A percentile compares a stretch with the other conserved stretches of the same genome.
phyloP scores from a whole-genome alignment of 2,329 filamentous ascomycete genomes.

The Tolypocladium sp. region DNA sequence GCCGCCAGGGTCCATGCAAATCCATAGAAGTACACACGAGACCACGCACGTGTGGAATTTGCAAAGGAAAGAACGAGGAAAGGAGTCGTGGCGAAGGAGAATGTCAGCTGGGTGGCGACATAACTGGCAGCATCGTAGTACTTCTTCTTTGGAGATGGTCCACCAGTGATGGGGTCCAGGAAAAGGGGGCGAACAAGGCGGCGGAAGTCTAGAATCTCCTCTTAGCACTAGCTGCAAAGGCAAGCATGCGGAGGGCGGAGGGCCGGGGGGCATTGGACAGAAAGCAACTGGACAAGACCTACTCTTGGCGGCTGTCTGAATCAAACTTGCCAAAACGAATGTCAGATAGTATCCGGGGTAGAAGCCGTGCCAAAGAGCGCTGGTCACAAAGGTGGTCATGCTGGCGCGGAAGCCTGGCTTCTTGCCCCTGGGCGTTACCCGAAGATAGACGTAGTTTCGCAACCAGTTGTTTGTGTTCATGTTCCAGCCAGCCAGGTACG shows the following conservation, averaged over 20 bases:
- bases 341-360: conserved; percentile 92
- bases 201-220: conserved; percentile 58
- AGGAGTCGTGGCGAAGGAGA: conserved; percentile 74
- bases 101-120: conserved; percentile 68
- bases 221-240: not conserved
- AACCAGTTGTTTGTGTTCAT: conserved; percentile 98
- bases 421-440: conserved; percentile 89
- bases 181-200: conserved; percentile 90
- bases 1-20: conserved; percentile 56
- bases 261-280: no score
- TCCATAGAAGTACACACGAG: conserved; percentile 81
- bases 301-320: conserved; percentile 95
- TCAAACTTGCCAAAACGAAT: conserved; percentile 81
- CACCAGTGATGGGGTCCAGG: conserved; percentile 64
- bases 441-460: conserved; percentile 88
- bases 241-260: not conserved
- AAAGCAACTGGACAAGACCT: conserved; percentile 26
- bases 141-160: conserved; percentile 61
- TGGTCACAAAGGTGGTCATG: conserved; percentile 87
- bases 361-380: conserved; percentile 96
- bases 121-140: conserved; percentile 80
- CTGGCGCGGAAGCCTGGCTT: conserved; percentile 95
- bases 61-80: conserved; percentile 74
- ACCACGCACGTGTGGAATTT: conserved; percentile 68
- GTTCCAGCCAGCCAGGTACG: conserved; percentile 89